Base-by-base conservation (phyloP, 495 filamentous ascomycete genomes). In the Paragyromitra xinjiangensis region DNA sequence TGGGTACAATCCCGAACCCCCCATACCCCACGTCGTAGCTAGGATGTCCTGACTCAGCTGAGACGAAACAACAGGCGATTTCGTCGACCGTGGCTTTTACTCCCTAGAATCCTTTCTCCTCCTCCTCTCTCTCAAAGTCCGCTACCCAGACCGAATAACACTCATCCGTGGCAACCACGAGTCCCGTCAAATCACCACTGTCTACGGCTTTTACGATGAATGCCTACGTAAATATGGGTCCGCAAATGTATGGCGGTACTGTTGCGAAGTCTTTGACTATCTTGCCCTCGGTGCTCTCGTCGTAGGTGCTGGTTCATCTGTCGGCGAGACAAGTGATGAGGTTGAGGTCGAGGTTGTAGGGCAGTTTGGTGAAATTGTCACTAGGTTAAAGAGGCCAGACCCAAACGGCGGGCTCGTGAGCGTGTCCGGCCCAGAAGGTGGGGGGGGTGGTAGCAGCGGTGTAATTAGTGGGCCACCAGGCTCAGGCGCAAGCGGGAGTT, bases 161-260 rank as follows among this genome's bases (percentile, higher is more conserved):
- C 87, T 99, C 51, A 97, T 99, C 83, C 90, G 95, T 70, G 95
- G 95, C 24, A 99, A 99, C 82, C 95, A 99, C 86, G 95, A 99
- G 83, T 97, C 94, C 11, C 89, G 95, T 48, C 95, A 99, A 82
- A 99, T 99, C 82, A 99, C 95, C 24, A 96, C 92, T 5, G 95
- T 99, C 39, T 99, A 99, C 83, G 95, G 95, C 61, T 99, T 99
- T 86, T 99, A 99, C 86, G 95, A 99, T 81, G 95, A 99, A 83
- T 99, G 95, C 81, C 87, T 98, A 64, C 91, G 96, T 51, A 99
- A 99, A 85, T 99, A 99, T 82, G 95, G 95, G 65, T 95, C 89
- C 83, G 95, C 95, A 19, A 99, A 98, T 77, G 95, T 99, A 0
- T 99, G 95, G 95, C 89, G 94, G 63, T 97, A 99, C 83, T 99